Evolutionary conservation across 2,329 filamentous ascomycete species (phyloP).

Genomic region (Monilinia fructicola): DNA sequence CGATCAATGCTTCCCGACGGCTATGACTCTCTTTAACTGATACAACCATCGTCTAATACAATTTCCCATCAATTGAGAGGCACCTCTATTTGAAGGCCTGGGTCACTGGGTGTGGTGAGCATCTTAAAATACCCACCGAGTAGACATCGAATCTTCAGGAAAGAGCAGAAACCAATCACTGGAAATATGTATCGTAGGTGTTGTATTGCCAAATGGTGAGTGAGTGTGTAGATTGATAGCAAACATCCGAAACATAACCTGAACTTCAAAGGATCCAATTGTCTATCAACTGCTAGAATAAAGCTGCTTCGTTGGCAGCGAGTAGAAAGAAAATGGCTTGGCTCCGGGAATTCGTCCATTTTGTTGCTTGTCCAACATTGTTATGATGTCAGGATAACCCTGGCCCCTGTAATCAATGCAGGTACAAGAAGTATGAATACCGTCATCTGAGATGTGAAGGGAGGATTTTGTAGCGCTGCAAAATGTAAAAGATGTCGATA

Average conservation of each 20-base stretch:
- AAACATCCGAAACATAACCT: background rate
- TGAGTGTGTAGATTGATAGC: background rate
- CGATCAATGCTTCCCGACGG: constrained; percentile 15
- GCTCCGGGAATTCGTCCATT: background rate
- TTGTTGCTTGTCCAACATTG: constrained; percentile 23
- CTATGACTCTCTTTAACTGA: background rate
- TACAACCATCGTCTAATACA: background rate
- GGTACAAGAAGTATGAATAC: constrained; percentile 8
- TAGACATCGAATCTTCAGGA: no score
- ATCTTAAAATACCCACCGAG: no score
- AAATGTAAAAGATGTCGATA: background rate
- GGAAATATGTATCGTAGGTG: no score
- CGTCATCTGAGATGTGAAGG: background rate
- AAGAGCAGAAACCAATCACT: no score
- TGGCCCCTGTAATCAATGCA: constrained; percentile 16
- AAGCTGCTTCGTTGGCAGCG: background rate
- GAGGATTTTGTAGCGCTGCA: background rate
- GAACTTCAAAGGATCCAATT: background rate
- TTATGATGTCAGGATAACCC: constrained; percentile 3
- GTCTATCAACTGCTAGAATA: background rate
- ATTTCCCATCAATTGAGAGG: no score
- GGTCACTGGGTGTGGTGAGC: no score
- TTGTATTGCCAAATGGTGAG: no score
- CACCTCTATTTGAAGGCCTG: no score
- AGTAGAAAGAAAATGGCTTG: background rate